phyloP scores from a whole-genome alignment of 176 grass and related monocot genomes.

The Ananas comosus region DNA sequence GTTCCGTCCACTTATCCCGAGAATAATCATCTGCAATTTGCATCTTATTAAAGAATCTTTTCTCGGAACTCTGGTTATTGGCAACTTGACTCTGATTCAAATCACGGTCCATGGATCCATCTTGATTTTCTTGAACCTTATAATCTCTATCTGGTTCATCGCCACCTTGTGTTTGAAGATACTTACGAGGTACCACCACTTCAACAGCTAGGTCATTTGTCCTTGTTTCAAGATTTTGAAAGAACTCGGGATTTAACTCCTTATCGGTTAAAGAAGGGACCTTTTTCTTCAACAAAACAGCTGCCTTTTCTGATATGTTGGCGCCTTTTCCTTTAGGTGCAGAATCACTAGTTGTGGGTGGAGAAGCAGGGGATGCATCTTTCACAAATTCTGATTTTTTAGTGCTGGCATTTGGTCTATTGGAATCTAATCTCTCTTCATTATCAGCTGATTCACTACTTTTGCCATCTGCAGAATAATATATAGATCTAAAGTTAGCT shows the following conservation, averaged over 20 bases:
- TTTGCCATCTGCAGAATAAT: conserved; percentile 44
- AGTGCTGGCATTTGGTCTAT: conserved; percentile 23
- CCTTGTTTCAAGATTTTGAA: conserved; percentile 87
- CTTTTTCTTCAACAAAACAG: conserved; percentile 80
- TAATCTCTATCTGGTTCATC: conserved; percentile 47
- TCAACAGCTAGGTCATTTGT: conserved; percentile 74
- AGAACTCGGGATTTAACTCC: conserved; percentile 86
- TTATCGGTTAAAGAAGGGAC: conserved; percentile 57
- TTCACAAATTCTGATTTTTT: conserved; percentile 34
- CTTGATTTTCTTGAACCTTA: conserved; percentile 36
- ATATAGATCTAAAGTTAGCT: conserved; percentile 1
- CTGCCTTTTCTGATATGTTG: conserved; percentile 73
- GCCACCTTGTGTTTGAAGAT: conserved; percentile 41
- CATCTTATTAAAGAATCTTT: conserved; percentile 23
- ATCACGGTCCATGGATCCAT: conserved; percentile 35
- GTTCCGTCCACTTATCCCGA: conserved; percentile 39
- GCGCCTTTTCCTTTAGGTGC: conserved; percentile 31
- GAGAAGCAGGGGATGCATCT: conserved; percentile 35
- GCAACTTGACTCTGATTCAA: conserved; percentile 36
- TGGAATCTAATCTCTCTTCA: conserved; percentile 47
- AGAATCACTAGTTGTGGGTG: conserved; percentile 43
- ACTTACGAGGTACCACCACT: conserved; percentile 65
- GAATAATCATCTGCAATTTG: conserved; percentile 6
- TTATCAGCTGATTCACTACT: conserved; percentile 40
- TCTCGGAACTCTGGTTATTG: conserved; percentile 44